Evolutionary conservation across 306 rosid species (phyloP), one percentile per base, ranked within the genome.

Genomic region (Ziziphus jujuba): DNA sequence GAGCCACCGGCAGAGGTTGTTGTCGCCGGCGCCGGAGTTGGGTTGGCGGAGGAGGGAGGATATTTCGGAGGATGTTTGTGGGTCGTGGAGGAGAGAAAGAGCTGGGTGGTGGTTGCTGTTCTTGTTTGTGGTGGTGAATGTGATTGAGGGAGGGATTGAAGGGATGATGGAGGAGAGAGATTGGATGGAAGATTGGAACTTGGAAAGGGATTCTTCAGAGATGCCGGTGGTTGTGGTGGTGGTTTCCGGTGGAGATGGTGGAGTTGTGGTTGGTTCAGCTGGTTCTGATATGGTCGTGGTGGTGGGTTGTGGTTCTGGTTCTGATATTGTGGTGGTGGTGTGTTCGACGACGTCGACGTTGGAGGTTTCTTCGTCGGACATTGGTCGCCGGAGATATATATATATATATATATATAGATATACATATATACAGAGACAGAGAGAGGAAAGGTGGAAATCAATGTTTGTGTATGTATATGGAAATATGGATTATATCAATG

Each of bases 1-100:
- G 52, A 92, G 91, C 98, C 98, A 89, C 0, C 91, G 89, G 55
- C 97, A 92, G 60, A 89, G 87, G 52, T 79, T 72, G 84, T 87
- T 84, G 65, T 87, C 86, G 36, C 95, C 88, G 17, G 88, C 34
- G 60, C 97, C 95, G 63, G 96, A 87, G 85, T 80, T 59, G 0
- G 92, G 83, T 2, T 65, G 31, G 54, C 84, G 83, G 81, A 89
- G 95, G 75, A 87, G 95, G 74, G 76, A 0, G 58, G 84, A 79
- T 70, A 92, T 84, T 6, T 61, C 49, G 70, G 82, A n/a, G 67
- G 79, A 73, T 9, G 72, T 31, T 45, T 61, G 11, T 14, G 71
- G 61, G 78, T 86, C 80, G 48, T 65, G 67, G 76, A 86, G 90
- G 74, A 85, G 86, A 19, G 82, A 66, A 60, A 48, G 56, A n/a